These are phyloP conservation scores for Plantago elongata DNA, from an alignment of 257 asterid genomes.

Conservation along the genomic window DNA sequence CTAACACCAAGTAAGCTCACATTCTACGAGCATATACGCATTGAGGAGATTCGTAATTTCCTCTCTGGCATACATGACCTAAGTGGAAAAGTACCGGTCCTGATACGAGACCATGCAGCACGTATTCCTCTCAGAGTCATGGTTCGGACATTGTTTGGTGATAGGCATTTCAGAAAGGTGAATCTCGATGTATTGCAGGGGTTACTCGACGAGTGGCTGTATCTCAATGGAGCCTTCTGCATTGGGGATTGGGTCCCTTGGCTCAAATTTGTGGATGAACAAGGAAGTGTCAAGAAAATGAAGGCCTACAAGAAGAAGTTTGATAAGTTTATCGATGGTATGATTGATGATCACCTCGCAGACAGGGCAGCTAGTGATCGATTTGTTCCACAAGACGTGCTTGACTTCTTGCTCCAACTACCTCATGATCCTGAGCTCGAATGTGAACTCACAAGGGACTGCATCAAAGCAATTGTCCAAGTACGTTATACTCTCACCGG, in stretches of 20 bases:
- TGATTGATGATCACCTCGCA: background rate
- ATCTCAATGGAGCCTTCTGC: background rate
- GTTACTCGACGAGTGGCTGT: background rate
- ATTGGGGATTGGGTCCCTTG: background rate
- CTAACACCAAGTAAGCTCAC: background rate
- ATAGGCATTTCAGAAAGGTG: background rate
- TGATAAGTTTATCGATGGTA: background rate
- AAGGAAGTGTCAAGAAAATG: background rate
- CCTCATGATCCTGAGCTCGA: background rate
- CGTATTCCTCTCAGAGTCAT: background rate
- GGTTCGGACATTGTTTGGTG: background rate
- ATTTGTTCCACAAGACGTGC: background rate
- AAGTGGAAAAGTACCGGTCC: background rate
- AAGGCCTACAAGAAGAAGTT: background rate
- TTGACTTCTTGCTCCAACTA: background rate
- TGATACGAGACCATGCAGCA: background rate
- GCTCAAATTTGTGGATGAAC: background rate
- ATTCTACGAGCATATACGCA: background rate
- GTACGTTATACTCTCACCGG: background rate
- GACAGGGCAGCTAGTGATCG: background rate
- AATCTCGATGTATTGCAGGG: background rate
- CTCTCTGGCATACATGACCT: background rate
- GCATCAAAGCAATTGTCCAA: background rate
- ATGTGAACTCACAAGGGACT: background rate
- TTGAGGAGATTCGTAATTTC: background rate